Evolutionary conservation across 108 stramenopile species (phyloP).

Genomic region (Skeletonema grethae): DNA sequence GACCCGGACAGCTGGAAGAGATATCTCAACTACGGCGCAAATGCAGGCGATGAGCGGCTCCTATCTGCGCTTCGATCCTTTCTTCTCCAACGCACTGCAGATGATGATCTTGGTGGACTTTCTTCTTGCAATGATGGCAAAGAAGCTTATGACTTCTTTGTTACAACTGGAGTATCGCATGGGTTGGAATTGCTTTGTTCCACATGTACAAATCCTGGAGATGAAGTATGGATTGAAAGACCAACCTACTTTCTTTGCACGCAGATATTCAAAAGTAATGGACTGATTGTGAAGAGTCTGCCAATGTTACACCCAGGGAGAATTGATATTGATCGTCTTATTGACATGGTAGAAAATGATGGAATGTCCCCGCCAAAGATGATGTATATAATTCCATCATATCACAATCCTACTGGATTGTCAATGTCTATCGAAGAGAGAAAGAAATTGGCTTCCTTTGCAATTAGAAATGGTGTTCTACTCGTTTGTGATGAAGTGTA

Average conservation of each 20-base stretch:
- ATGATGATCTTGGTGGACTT: slow-evolving; percentile 40
- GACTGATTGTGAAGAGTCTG: slow-evolving; percentile 46
- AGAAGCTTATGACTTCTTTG: slow-evolving; percentile 49
- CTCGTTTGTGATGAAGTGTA: slow-evolving; percentile 77
- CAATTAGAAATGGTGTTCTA: slow-evolving; percentile 50
- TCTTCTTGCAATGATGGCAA: background rate
- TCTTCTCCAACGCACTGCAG: slow-evolving; percentile 43
- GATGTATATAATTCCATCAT: slow-evolving; percentile 71
- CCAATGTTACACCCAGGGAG: slow-evolving; percentile 50
- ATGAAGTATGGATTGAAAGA: slow-evolving; percentile 64
- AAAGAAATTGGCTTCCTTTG: slow-evolving; percentile 46
- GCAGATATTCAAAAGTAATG: slow-evolving; percentile 61
- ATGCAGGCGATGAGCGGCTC: slow-evolving; percentile 46
- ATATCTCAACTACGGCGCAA: slow-evolving; percentile 48
- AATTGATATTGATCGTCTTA: slow-evolving; percentile 55
- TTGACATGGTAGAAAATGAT: slow-evolving; percentile 26
- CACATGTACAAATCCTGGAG: slow-evolving; percentile 50
- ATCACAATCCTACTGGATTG: slow-evolving; percentile 72
- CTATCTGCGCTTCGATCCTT: slow-evolving; percentile 48
- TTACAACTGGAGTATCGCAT: slow-evolving; percentile 70
- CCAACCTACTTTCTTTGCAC: slow-evolving; percentile 71
- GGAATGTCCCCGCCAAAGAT: slow-evolving; percentile 51
- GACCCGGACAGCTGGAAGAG: background rate
- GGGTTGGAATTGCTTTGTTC: slow-evolving; percentile 67
- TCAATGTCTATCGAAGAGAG: slow-evolving; percentile 58